phyloP scores from a whole-genome alignment of 208 protist genomes.

The Acanthamoeba sp. region DNA sequence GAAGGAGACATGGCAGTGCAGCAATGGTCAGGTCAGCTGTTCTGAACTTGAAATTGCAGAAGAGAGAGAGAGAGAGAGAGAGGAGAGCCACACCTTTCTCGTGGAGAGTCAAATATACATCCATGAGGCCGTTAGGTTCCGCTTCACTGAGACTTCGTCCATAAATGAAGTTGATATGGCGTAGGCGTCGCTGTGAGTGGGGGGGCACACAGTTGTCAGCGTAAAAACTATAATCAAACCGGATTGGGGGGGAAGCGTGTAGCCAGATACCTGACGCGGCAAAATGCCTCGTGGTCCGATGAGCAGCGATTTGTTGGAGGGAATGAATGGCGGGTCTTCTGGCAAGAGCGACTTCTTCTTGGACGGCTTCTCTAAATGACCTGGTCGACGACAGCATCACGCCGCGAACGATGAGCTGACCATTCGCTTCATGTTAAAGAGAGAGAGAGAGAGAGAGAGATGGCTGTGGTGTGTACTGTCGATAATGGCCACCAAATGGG shows the following conservation, averaged over 20 bases:
- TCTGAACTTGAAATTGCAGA: background rate
- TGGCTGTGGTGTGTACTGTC: constrained; percentile 2
- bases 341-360: constrained; percentile 47
- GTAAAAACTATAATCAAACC: background rate
- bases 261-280: constrained; percentile 52
- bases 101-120: constrained; percentile 71
- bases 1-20: background rate
- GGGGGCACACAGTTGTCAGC: background rate
- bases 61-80: background rate
- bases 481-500: constrained; percentile 16
- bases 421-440: too few relatives aligned
- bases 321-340: constrained; percentile 37
- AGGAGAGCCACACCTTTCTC: constrained; percentile 32
- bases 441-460: background rate
- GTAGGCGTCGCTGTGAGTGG: constrained; percentile 44
- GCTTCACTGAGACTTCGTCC: constrained; percentile 10
- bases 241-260: background rate
- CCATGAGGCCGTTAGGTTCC: constrained; percentile 36
- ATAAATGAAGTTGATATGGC: constrained; percentile 71
- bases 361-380: constrained; percentile 63
- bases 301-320: constrained; percentile 61
- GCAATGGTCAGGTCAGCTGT: background rate
- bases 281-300: constrained; percentile 72
- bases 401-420: background rate
- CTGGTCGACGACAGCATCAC: background rate